A percentile compares a stretch with the other conserved stretches of the same genome.
Conservation (phyloP, 75 land plant species). For the Gnetum montanum region DNA sequence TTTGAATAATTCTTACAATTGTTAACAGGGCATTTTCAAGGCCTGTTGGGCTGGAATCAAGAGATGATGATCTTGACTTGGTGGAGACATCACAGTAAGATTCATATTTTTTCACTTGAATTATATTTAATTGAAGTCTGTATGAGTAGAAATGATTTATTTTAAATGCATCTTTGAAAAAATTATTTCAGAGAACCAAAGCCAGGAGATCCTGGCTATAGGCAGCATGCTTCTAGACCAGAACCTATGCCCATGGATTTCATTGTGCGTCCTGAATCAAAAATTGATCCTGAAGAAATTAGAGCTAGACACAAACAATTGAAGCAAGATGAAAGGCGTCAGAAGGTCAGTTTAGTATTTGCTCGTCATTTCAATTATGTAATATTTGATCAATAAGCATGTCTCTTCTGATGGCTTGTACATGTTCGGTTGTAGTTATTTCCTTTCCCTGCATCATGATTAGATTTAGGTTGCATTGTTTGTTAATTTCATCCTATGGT, state of each 20-base stretch:
- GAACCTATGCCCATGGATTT: slow-evolving; percentile 93
- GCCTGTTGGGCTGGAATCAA: slow-evolving; percentile 43
- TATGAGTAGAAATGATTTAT: not conserved
- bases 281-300: slow-evolving; percentile 84
- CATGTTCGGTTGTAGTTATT: too few relatives aligned
- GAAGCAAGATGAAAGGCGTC: slow-evolving; percentile 61
- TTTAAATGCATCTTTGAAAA: too few relatives aligned
- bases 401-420: too few relatives aligned
- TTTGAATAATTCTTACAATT: not conserved
- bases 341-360: slow-evolving; percentile 58
- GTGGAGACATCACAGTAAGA: slow-evolving; percentile 56
- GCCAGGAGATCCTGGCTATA: slow-evolving; percentile 56
- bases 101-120: slow-evolving; percentile 1
- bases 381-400: not conserved
- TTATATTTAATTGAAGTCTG: not conserved
- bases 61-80: slow-evolving; percentile 87
- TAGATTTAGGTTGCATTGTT: too few relatives aligned
- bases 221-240: slow-evolving; percentile 74
- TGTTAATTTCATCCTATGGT: too few relatives aligned
- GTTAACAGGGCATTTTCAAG: slow-evolving; percentile 33
- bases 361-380: not conserved
- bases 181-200: slow-evolving; percentile 44
- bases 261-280: slow-evolving; percentile 87
- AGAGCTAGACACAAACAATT: slow-evolving; percentile 72
- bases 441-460: too few relatives aligned